Base-by-base conservation (phyloP, 2,329 filamentous ascomycete genomes). In the Penicillium palitans region DNA sequence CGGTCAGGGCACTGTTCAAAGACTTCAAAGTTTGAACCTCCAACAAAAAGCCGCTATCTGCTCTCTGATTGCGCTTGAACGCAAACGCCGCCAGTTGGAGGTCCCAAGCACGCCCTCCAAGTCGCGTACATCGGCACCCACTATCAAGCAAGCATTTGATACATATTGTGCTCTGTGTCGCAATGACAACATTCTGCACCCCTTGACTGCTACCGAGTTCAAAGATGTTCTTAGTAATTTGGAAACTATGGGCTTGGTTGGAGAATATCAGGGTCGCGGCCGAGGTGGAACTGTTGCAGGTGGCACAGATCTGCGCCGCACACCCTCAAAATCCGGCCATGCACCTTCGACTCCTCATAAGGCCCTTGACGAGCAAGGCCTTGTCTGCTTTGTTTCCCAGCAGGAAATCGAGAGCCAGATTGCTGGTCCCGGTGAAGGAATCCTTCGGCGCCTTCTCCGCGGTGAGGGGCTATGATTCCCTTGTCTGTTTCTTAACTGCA, bases 41-140 rank as follows among this genome's bases (percentile, higher is more conserved):
- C 96, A 99, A 72, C 95, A 99, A 75, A 98, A 96, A 74, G 95
- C 93, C 4, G 92, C 93, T 0, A 82, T 99, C 10, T 99, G 95
- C 77, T 87, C 93, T 0, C 81, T 99, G 15, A 83, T 93, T 40
- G 91, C 91, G 2, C 85, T 95, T n/a, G 93, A 97, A 73, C 90
- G 89, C 67, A 87, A 86, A 62, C 57, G 84, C 78, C 67, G 78
- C 68, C 40, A 87, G 41, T 59, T 70, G n/a, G 73, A 78, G 27
- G 64, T 77, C 12, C 73, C 72, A 50, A 69, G 66, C 45, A 81
- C 88, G 2, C 87, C 88, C 0, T 87, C 86, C 10, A 90, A 89
- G 59, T 81, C 81, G 2, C 72, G 72, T 24, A 71, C 70, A 10
- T 74, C 81, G 7, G 90, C 90, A 0, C 93, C 93, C 1, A 96